Percentiles rank a stretch among this genome's conserved stretches.
Conservation (phyloP, 2,329 filamentous ascomycete species). For the Aureobasidium sp. region DNA sequence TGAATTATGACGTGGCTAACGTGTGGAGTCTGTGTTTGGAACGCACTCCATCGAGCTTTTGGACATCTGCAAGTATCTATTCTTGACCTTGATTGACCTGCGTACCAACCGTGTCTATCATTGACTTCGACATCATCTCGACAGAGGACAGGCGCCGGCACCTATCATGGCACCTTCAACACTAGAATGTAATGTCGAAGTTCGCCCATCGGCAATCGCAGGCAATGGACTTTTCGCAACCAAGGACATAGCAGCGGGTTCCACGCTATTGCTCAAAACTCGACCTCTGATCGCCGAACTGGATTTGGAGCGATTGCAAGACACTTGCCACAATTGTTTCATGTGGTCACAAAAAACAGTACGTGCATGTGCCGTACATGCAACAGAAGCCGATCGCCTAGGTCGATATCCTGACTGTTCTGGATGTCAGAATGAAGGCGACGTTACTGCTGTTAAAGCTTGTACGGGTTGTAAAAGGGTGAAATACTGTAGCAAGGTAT, state of each 20-base stretch:
- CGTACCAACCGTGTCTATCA: neutral
- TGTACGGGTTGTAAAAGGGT: constrained; percentile 54
- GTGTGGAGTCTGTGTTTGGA: neutral
- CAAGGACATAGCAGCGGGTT: constrained; percentile 41
- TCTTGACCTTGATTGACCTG: neutral
- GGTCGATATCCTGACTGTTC: neutral
- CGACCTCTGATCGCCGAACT: constrained; percentile 50
- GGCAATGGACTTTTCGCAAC: constrained; percentile 53
- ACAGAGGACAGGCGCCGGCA: neutral
- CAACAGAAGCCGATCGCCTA: constrained; percentile 16
- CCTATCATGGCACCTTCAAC: neutral
- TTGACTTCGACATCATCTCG: neutral
- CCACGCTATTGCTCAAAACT: constrained; percentile 43
- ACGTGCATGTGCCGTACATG: constrained; percentile 17
- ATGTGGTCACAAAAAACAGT: constrained; percentile 33
- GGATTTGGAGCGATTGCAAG: constrained; percentile 44
- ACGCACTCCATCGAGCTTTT: neutral
- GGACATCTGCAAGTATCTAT: neutral
- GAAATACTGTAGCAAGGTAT: constrained; percentile 54
- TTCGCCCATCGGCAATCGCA: constrained; percentile 20
- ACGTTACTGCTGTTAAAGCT: constrained; percentile 37
- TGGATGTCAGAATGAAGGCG: constrained; percentile 4
- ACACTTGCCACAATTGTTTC: constrained; percentile 55
- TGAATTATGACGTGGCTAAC: neutral
- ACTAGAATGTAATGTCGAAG: constrained; percentile 14